Evolutionary conservation across 805 yeast species (phyloP), one percentile per base, ranked within the genome.

Genomic region (Ogataea henricii): DNA sequence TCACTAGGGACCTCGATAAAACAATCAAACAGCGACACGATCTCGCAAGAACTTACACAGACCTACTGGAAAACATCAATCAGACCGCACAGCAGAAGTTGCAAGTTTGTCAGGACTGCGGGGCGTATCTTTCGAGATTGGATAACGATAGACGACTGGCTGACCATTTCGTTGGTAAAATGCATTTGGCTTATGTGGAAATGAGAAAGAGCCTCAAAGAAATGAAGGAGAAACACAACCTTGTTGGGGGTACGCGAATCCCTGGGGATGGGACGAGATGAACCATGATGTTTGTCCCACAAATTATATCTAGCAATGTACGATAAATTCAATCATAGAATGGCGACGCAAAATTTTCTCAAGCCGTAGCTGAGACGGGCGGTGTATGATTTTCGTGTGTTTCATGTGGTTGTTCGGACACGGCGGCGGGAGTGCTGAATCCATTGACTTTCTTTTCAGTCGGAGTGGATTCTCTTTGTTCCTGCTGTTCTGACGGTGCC

Each of bases 71-170:
- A 48, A 83, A 81, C 59, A 74, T 85, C 6, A 94, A 95, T 2
- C 92, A 88, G 56, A 79, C 90, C 10, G 89, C 94, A 1, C 96
- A 87, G 60, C 97, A 91, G 59, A 88, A 89, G 64, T 72, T 91
- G 39, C 97, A 90, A 65, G 96, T 89, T 1, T 91, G 98, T 67
- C 87, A 81, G 53, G 82, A 81, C 1, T 91, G 98, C 68, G 96
- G 96, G 1, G 96, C 96, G 0, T 89, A 85, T 60, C 70, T 92
- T 32, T 87, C 96, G 7, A 72, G 92, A 51, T 69, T 90, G 47
- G 98, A 91, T 64, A 88, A 86, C 49, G 97, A 91, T 63, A 75
- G 90, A 63, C 75, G 97, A 56, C 71, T 91, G 53, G 96, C 92
- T 1, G 96, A 88, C 57, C 97, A 91, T 65, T 90, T 89, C 63